A percentile compares a stretch with the other conserved stretches of the same genome.
Conservation (phyloP, 257 asterid genomes). For the Scutellaria baicalensis region DNA sequence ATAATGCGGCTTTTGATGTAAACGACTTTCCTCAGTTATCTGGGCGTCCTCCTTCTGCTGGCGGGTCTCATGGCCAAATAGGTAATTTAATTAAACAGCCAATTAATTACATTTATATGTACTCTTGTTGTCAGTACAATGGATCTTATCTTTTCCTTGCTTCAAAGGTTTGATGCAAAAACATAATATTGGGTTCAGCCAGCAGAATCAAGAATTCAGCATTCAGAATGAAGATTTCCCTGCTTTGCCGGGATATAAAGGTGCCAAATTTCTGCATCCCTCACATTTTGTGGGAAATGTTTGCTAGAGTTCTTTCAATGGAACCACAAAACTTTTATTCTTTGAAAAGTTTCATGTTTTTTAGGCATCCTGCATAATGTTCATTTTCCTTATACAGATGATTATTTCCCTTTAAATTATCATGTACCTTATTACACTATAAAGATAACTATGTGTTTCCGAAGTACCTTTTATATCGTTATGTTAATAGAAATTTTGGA, state of each 20-base stretch:
- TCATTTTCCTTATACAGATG: background rate
- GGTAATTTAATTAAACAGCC: conserved; percentile 29
- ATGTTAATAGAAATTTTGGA: background rate
- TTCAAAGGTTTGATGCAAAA: conserved; percentile 70
- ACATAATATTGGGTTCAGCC: conserved; percentile 64
- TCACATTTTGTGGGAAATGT: background rate
- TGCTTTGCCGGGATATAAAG: conserved; percentile 90
- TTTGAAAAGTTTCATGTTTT: background rate
- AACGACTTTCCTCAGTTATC: conserved; percentile 86
- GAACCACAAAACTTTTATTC: background rate
- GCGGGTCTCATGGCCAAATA: conserved; percentile 79
- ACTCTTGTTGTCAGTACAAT: conserved; percentile 10
- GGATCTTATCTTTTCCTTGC: background rate
- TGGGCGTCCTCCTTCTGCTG: conserved; percentile 72
- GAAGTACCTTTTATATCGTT: background rate
- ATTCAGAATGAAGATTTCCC: conserved; percentile 97
- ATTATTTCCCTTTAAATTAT: background rate
- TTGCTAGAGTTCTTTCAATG: background rate
- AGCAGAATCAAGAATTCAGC: conserved; percentile 92
- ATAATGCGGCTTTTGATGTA: conserved; percentile 61
- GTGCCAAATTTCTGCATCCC: conserved; percentile 27
- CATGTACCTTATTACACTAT: background rate
- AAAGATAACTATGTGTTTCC: background rate
- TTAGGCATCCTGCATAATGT: background rate
- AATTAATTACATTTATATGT: background rate